phyloP scores from a whole-genome alignment of 176 grass and related monocot genomes.

The Zoysia japonica region DNA sequence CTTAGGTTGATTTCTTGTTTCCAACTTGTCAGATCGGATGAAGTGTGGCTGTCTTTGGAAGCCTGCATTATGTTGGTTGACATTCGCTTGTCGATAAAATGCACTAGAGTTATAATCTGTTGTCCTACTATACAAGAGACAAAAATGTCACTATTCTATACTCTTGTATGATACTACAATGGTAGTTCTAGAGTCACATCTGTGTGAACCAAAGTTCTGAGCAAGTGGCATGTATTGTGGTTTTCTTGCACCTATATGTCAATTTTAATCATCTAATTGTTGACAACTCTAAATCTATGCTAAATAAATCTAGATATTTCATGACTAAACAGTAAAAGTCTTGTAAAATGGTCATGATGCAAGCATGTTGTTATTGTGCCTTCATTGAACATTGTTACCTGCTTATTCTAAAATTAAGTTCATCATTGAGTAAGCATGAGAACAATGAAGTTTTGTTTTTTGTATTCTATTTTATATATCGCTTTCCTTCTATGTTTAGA shows the following conservation, averaged over 20 bases:
- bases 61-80: neutral
- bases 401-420: no score
- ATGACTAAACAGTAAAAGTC: neutral
- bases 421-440: neutral
- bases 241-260: constrained; percentile 33
- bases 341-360: neutral
- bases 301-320: constrained; percentile 12
- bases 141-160: constrained; percentile 7
- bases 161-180: constrained; percentile 1
- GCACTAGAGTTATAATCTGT: neutral
- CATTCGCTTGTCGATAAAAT: neutral
- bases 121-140: neutral
- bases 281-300: constrained; percentile 20
- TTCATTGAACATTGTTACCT: neutral
- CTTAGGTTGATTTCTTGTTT: constrained; percentile 12
- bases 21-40: neutral
- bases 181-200: constrained; percentile 31
- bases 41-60: neutral
- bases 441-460: constrained; percentile 5
- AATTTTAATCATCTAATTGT: constrained; percentile 6
- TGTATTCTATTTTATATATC: neutral
- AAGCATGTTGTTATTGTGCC: neutral
- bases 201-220: constrained; percentile 30
- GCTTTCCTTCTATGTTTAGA: neutral
- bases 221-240: constrained; percentile 35